Evolutionary conservation across 495 filamentous ascomycete species (phyloP).

Genomic region (Hypomontagnella monticulosa): DNA sequence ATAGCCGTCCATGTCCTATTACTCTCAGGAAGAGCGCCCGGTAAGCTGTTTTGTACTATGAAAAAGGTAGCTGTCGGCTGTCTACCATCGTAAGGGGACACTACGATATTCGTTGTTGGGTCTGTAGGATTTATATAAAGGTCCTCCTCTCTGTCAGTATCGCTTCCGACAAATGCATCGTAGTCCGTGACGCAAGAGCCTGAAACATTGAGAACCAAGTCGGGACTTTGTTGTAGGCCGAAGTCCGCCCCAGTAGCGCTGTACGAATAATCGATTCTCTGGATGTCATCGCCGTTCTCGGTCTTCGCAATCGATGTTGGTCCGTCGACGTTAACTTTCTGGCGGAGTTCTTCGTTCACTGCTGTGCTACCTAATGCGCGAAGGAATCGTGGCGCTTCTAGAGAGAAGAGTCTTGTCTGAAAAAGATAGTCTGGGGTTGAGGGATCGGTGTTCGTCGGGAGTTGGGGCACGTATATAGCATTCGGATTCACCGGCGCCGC

Average conservation of each 20-base stretch:
- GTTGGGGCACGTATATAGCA: slow-evolving; percentile 41
- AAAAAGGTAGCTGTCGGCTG: slow-evolving; percentile 26
- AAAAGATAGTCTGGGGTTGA: too few relatives aligned
- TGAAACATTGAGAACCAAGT: slow-evolving; percentile 42
- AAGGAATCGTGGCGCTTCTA: slow-evolving; percentile 42
- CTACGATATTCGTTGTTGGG: too few relatives aligned
- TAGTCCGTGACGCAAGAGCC: slow-evolving; percentile 53
- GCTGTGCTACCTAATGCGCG: slow-evolving; percentile 42
- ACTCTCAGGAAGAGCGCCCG: slow-evolving; percentile 11
- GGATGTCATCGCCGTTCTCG: slow-evolving; percentile 26
- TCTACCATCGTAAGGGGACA: slow-evolving; percentile 32
- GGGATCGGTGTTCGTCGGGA: neutral
- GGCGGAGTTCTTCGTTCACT: slow-evolving; percentile 27
- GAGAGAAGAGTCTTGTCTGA: slow-evolving; percentile 23
- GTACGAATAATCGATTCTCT: slow-evolving; percentile 47
- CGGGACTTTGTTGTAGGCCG: slow-evolving; percentile 47
- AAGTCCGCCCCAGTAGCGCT: slow-evolving; percentile 46
- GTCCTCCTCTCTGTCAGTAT: too few relatives aligned
- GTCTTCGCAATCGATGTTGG: slow-evolving; percentile 21
- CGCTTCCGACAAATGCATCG: too few relatives aligned
- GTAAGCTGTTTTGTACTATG: neutral
- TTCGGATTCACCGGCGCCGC: slow-evolving; percentile 41
- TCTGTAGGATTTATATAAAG: too few relatives aligned
- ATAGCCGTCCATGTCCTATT: slow-evolving; percentile 47
- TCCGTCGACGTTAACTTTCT: slow-evolving; percentile 18